Evolutionary conservation across 2,329 filamentous ascomycete genomes (phyloP).

Genomic region (Colletotrichum euphorbiae): DNA sequence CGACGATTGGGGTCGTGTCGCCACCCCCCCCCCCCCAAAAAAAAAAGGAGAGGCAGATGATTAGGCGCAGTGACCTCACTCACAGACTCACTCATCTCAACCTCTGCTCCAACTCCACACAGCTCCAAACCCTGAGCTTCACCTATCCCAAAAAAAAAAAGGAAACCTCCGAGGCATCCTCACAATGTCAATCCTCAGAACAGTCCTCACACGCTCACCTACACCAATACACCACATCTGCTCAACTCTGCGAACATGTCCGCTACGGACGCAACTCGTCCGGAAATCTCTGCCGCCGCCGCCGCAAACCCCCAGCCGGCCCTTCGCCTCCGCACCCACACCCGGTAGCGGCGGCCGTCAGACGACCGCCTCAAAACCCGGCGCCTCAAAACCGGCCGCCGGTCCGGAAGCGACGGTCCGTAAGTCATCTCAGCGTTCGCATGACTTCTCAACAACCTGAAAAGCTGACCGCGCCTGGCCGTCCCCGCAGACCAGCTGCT

Average conservation of each 20-base stretch:
- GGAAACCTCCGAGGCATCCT: not conserved
- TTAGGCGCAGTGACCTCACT: conserved; percentile 33
- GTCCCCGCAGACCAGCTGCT: conserved; percentile 53
- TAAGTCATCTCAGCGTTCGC: conserved; percentile 4
- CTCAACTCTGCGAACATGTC: conserved; percentile 18
- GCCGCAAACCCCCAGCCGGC: conserved; percentile 22
- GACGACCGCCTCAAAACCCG: conserved; percentile 6
- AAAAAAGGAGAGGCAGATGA: too few relatives aligned
- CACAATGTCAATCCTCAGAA: conserved; percentile 27
- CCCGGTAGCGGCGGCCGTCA: conserved; percentile 1
- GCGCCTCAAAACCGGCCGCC: conserved; percentile 9
- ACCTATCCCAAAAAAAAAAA: not conserved
- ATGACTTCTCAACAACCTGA: not conserved
- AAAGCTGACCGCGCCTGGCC: not conserved
- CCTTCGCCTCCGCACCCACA: conserved; percentile 34
- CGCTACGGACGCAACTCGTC: conserved; percentile 18
- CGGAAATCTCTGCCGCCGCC: conserved; percentile 32
- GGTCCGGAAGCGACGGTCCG: not conserved
- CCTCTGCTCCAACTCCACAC: conserved; percentile 22
- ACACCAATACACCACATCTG: not conserved
- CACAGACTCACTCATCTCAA: conserved; percentile 27
- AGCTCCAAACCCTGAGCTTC: not conserved
- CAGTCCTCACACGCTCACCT: conserved; percentile 8
- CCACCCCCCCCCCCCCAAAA: too few relatives aligned
- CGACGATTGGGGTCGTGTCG: conserved; percentile 12